Base-by-base conservation (phyloP, 768 basidiomycete species). In the Psilocybe azurescens region DNA sequence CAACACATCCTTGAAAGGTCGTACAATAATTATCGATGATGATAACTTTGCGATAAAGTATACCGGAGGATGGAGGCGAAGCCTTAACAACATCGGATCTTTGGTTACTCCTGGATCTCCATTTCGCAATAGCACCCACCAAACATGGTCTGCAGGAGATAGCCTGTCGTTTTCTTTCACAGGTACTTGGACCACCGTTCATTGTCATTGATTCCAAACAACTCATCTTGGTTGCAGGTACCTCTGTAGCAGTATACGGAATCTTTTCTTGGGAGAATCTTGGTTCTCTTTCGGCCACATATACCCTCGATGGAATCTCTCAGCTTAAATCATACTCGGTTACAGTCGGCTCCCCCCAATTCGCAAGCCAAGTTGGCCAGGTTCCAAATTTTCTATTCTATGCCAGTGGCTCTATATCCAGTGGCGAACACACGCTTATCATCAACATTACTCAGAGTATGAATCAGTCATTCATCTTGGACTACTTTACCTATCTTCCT, bases 401-500 rank as follows among this genome's bases (percentile, higher is more conserved):
- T 29, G 57, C 56, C 14, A 14, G 28, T 7, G 56, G 56, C 36
- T 16, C 16, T 24, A 50, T 67, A 10, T 8, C 52, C 14, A 3
- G 47, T 32, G 61, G 56, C 4, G 20, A 36, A 6, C 67, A 68
- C 41, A 62, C 61, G 5, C 61, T 68, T 13, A 20, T 60, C 16
- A 52, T 66, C 29, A 68, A 56, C 16, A 52, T 68, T 10, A 66
- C 62, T 18, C 51, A 60, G 28, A 28, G 55, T 32, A 33, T 49
- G 28, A 66, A 68, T 39, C 51, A 58, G 13, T 33, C 46, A 3
- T 64, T 54, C 32, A 58, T 46, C 11, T 56, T 68, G 32, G 67
- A 68, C 46, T 68, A 64, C 44, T 56, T 65, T 8, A 64, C 63
- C 5, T 68, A 66, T 39, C 36, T 56, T 29, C 67, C 67, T 11